Evolutionary conservation across 805 yeast species (phyloP).

Genomic region (Wickerhamomyces alni): DNA sequence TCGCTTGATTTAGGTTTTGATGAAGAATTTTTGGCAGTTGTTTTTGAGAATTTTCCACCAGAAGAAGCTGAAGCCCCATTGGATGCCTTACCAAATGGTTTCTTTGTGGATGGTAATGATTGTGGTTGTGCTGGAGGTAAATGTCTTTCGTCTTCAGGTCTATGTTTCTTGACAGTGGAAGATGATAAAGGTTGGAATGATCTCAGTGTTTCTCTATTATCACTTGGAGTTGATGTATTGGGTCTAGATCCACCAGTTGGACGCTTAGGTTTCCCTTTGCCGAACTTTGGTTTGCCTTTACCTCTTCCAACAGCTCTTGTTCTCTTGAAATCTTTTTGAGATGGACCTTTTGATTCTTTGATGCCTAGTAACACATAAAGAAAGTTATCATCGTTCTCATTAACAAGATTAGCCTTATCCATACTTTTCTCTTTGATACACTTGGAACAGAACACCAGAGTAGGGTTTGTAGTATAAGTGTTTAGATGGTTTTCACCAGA

Average conservation of each 20-base stretch:
- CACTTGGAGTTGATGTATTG: conserved; percentile 23
- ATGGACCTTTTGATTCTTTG: conserved; percentile 28
- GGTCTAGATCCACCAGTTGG: conserved; percentile 13
- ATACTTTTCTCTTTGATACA: conserved; percentile 30
- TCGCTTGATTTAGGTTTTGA: not conserved
- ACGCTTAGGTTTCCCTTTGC: conserved; percentile 7
- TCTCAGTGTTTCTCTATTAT: conserved; percentile 32
- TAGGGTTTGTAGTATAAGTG: conserved; percentile 23
- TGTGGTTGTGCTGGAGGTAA: not conserved
- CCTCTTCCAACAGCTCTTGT: conserved; percentile 33
- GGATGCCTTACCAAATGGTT: too few relatives aligned
- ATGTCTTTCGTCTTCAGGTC: conserved; percentile 16
- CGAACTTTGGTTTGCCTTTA: conserved; percentile 11
- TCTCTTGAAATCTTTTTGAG: conserved; percentile 13
- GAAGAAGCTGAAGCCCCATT: too few relatives aligned
- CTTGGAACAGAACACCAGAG: conserved; percentile 33
- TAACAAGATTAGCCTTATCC: conserved; percentile 24
- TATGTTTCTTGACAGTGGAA: conserved; percentile 16
- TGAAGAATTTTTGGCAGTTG: too few relatives aligned
- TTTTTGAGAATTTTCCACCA: too few relatives aligned
- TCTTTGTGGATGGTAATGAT: not conserved
- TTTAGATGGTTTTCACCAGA: conserved; percentile 34
- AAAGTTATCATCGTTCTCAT: conserved; percentile 43
- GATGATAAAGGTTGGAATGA: conserved; percentile 29
- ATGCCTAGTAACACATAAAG: conserved; percentile 42